Conservation (phyloP, 2,329 filamentous ascomycete species). For the Tricladium varicosporioides region DNA sequence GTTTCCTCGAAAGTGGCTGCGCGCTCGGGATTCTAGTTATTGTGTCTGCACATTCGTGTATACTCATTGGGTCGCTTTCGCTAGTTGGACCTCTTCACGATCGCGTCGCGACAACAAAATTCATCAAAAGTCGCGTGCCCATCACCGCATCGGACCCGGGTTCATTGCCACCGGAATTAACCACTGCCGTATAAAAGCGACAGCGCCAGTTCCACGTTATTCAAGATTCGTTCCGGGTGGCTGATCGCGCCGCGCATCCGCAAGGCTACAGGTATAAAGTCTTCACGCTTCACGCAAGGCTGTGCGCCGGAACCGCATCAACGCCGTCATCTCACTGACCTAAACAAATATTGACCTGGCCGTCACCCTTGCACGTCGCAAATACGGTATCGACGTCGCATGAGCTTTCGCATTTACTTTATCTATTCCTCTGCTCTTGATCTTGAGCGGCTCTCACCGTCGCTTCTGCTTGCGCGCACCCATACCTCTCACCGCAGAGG, state of each 20-base stretch:
- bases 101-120: constrained; percentile 14
- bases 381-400: constrained; percentile 14
- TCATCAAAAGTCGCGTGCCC: not conserved
- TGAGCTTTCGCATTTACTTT: constrained; percentile 7
- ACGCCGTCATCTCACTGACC: constrained; percentile 1
- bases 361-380: too few species aligned
- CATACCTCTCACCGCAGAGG: constrained; percentile 22
- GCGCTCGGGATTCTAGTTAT: not conserved
- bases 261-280: not conserved
- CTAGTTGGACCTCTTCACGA: constrained; percentile 22
- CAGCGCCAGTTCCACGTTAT: not conserved
- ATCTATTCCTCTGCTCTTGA: not conserved
- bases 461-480: constrained; percentile 1
- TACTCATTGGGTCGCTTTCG: constrained; percentile 24
- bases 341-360: not conserved
- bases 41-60: too few species aligned
- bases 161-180: too few species aligned
- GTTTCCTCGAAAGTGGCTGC: not conserved
- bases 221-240: not conserved
- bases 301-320: not conserved
- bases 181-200: not conserved
- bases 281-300: not conserved
- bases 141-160: too few species aligned
- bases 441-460: not conserved
- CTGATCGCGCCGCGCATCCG: not conserved